Percentiles rank a stretch among this genome's conserved stretches.
phyloP scores from a whole-genome alignment of 2,329 filamentous ascomycete genomes.

The Cercospora sp. region DNA sequence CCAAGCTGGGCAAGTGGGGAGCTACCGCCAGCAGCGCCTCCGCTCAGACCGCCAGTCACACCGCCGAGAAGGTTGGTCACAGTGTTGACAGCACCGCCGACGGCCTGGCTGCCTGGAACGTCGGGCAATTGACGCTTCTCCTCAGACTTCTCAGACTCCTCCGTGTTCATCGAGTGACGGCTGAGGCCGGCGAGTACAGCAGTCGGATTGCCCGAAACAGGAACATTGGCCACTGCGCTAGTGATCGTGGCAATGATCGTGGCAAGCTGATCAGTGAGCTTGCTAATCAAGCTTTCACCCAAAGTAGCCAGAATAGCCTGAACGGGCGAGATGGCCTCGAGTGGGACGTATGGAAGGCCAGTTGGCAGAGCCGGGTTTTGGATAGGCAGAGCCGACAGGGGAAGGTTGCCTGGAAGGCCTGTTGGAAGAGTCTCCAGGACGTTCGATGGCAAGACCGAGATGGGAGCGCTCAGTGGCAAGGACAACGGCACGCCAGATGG shows the following conservation, averaged over 20 bases:
- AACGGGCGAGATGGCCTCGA: not conserved
- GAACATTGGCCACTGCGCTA: conserved; percentile 3
- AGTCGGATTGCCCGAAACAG: not conserved
- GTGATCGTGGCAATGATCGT: conserved; percentile 13
- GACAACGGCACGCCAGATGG: conserved; percentile 12
- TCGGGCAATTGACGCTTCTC: conserved; percentile 11
- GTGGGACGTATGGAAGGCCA: conserved; percentile 11
- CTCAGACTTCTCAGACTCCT: not conserved
- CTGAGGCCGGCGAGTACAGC: not conserved
- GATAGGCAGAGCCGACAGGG: conserved; percentile 13
- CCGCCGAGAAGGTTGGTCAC: conserved; percentile 3
- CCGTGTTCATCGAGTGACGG: not conserved
- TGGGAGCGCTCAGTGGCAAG: conserved; percentile 13
- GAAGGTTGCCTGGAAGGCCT: conserved; percentile 13
- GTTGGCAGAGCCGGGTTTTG: conserved; percentile 8
- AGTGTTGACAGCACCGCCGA: not conserved
- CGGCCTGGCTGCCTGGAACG: not conserved
- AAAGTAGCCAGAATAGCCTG: conserved; percentile 14
- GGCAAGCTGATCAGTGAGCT: conserved; percentile 11
- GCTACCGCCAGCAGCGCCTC: not conserved
- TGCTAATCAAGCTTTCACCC: conserved; percentile 1
- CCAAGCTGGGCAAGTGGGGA: conserved; percentile 2
- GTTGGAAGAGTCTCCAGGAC: conserved; percentile 6
- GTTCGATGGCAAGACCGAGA: conserved; percentile 13
- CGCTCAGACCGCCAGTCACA: not conserved